Evolutionary conservation across 805 yeast species (phyloP), one percentile per base, ranked within the genome.

Genomic region (Yarrowia porcina): DNA sequence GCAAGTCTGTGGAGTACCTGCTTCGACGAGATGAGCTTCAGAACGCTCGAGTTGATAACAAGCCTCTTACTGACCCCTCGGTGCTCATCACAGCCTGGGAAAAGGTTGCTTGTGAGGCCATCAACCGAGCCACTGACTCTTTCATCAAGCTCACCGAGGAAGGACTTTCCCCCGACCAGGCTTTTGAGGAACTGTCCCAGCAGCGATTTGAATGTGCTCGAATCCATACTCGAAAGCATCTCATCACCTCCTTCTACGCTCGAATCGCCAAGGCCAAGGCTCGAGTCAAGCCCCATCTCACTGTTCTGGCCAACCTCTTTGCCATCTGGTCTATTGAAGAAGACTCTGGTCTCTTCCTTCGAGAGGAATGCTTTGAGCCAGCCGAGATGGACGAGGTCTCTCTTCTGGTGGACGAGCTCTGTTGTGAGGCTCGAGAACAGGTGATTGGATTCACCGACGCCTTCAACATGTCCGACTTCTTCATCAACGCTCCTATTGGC

Each of bases 401-500:
- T 47, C 72, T 70, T 6, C 75, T 79, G 62, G 78, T 82, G 61
- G 79, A 80, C 41, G 72, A 71, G 57, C 72, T 85, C 65, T 76
- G 87, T 66, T 73, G 77, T 21, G 76, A 76, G 32, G 72, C 87
- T 36, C 80, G 97, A 73, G 82, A 83, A 33, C 84, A 87, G 69
- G 88, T 87, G 60, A 83, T 90, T 73, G 87, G 88, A 0, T 79
- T 89, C 69, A 88, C 96, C 5, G 97, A 91, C 75, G 82, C 96
- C 0, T 91, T 91, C 79, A 84, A 87, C 74, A 80, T 88, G 66
- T 84, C 90, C 42, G 97, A 91, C 76, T 87, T 81, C 72, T 82
- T 88, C 76, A 80, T 91, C 70, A 89, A 90, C 73, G 85, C 97
- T 0, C 86, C 94, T 4, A 82, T 91, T 64, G 97, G 97, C 49